Evolutionary conservation across 1,284 basidiomycete species (phyloP).

Genomic region (Microbotryomycetes sp.): DNA sequence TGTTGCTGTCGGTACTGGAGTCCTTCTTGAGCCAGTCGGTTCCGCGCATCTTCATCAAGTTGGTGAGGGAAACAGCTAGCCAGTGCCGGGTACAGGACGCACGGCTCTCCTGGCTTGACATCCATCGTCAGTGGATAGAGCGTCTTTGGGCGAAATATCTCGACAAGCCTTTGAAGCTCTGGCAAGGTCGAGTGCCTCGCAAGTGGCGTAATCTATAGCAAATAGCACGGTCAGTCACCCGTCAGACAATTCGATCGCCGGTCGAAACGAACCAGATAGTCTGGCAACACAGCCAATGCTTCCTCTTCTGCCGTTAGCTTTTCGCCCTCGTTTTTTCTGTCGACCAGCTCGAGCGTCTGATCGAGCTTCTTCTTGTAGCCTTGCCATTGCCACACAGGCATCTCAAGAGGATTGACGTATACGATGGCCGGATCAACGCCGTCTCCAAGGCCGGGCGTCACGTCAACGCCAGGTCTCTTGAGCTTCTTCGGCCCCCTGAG

Average conservation of each 20-base stretch:
- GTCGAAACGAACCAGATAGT: conserved; percentile 55
- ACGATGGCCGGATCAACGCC: conserved; percentile 48
- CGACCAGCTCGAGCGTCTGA: conserved; percentile 41
- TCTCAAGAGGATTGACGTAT: conserved; percentile 68
- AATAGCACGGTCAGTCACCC: too few relatives aligned
- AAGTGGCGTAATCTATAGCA: conserved; percentile 64
- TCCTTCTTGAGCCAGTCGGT: neutral
- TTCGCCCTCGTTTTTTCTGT: conserved; percentile 1
- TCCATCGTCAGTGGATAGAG: conserved; percentile 71
- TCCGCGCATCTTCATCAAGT: neutral
- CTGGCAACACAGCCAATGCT: conserved; percentile 46
- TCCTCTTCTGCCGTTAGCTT: neutral
- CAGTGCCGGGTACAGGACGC: neutral
- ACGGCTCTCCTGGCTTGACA: neutral
- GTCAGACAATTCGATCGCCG: too few relatives aligned
- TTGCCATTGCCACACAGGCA: conserved; percentile 57
- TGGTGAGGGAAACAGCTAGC: neutral
- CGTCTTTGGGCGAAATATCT: conserved; percentile 64
- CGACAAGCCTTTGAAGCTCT: conserved; percentile 70
- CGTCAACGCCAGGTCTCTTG: conserved; percentile 3
- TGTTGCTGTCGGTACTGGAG: neutral
- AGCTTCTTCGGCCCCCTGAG: conserved; percentile 20
- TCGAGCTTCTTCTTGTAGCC: conserved; percentile 53
- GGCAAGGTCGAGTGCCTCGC: conserved; percentile 77
- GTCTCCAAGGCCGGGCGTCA: neutral